Conservation (phyloP, 371 early-diverging fungal species). For the Dinochytrium kinnereticum region DNA sequence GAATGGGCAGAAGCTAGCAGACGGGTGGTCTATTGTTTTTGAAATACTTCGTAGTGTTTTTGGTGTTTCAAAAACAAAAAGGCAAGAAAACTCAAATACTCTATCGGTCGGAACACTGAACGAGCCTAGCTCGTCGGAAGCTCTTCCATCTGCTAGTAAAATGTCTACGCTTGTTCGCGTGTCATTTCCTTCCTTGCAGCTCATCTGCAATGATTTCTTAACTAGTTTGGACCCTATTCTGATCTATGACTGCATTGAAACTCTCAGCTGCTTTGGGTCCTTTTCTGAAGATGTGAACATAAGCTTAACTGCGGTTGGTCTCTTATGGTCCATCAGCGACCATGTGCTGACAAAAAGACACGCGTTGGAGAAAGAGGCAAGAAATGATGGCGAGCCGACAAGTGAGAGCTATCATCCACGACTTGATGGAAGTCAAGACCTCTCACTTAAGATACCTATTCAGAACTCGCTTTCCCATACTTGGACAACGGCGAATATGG, state of each 20-base stretch:
- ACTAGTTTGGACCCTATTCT: constrained; percentile 76
- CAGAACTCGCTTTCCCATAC: neutral
- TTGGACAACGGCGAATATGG: constrained; percentile 54
- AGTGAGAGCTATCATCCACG: neutral
- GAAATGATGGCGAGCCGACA: neutral
- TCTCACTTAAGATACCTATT: neutral
- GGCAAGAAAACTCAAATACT: neutral
- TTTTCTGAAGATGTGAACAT: constrained; percentile 94
- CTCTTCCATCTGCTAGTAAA: constrained; percentile 16
- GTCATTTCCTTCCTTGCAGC: constrained; percentile 91
- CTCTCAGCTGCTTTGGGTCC: constrained; percentile 80
- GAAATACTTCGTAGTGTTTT: constrained; percentile 78
- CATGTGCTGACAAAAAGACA: constrained; percentile 75
- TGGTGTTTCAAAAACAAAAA: constrained; percentile 8
- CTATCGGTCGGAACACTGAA: neutral
- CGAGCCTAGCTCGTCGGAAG: neutral
- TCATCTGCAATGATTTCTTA: constrained; percentile 96
- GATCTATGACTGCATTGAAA: constrained; percentile 81
- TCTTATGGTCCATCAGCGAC: constrained; percentile 89
- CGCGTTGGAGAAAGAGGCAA: constrained; percentile 48
- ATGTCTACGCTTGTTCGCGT: constrained; percentile 69
- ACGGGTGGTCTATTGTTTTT: constrained; percentile 90
- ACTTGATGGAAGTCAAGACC: neutral
- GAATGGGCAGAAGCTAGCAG: constrained; percentile 83
- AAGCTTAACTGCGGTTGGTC: constrained; percentile 87